Base-by-base conservation (phyloP, 192 early-diverging fungal species). In the Coemansia sp. region DNA sequence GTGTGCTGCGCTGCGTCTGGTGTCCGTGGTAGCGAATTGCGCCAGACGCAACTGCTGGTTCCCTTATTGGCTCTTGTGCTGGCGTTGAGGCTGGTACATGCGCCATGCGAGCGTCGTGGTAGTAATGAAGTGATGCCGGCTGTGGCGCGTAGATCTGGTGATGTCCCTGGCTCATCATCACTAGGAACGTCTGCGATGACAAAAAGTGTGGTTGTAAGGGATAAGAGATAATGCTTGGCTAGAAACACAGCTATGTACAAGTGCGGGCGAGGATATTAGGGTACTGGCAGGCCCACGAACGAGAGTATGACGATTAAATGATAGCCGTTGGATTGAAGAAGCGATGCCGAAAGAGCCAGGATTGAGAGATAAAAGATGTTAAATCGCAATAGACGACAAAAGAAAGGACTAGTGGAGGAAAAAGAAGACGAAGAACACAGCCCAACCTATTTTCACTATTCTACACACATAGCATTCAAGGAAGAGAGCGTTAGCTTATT, bases 61-160 rank as follows among this genome's bases (percentile, higher is more conserved):
- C 46, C 46, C 10, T n/a, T 3, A 3, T 12, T 4, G 39, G 37
- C 36, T 41, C 57, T 8, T 40, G 32, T 8, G 36, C 39, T 15
- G 57, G 13, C 16, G 10, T 47, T 18, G 48, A 62, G 46, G 59
- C 16, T 49, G 16, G 7, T 41, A n/a, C 22, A 41, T 15, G 41
- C 41, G 41, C 26, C 26, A 26, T 49, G 47, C 15, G 36, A 36
- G 21, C 2, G 51, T 36, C 26, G 36, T 59, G 36, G 57, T 41
- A 18, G 57, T 59, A 59, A 37, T 16, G 57, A 26, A 59, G 2
- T 6, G 5, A 13, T 8, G 13, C n/a, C 39, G 36, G 11, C 7
- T 59, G 57, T 37, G 36, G 57, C n/a, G 57, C 26, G 57, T 59
- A 59, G 57, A 59, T 59, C 11, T 13, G 57, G 36, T 59, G 57